Percentiles rank a stretch among this genome's conserved stretches.
Conservation (phyloP, 495 filamentous ascomycete species). For the Endocarpon pusillum region DNA sequence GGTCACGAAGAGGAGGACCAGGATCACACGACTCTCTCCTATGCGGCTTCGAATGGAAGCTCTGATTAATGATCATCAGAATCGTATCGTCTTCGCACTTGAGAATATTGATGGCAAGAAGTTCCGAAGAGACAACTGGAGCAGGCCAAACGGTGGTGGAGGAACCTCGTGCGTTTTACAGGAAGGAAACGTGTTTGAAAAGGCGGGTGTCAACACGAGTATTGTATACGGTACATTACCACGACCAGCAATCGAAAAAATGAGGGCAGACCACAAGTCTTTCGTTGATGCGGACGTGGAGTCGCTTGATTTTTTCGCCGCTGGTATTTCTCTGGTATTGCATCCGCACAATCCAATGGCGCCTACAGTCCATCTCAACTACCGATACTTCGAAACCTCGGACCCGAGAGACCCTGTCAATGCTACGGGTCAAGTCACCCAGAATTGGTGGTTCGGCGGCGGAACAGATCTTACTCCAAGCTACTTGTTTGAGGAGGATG, state of each 20-base stretch:
- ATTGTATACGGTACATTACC: constrained; percentile 89
- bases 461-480: constrained; percentile 85
- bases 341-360: constrained; percentile 93
- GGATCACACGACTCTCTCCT: constrained; percentile 46
- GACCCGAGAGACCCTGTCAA: constrained; percentile 41
- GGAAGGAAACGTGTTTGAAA: constrained; percentile 93
- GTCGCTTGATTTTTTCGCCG: constrained; percentile 81
- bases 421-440: constrained; percentile 48
- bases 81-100: constrained; percentile 64
- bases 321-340: constrained; percentile 79
- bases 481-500: constrained; percentile 95
- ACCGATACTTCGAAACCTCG: constrained; percentile 92
- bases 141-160: constrained; percentile 68
- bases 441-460: constrained; percentile 93
- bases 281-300: constrained; percentile 57
- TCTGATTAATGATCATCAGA: constrained; percentile 83
- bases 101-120: constrained; percentile 64
- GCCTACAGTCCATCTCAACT: constrained; percentile 95
- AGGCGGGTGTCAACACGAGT: constrained; percentile 89
- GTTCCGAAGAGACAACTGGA: constrained; percentile 77
- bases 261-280: constrained; percentile 90
- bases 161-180: constrained; percentile 87
- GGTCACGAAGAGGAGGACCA: constrained; percentile 24
- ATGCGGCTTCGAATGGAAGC: constrained; percentile 98
- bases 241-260: constrained; percentile 72